These are phyloP conservation scores for Lactarius hatsudake DNA, from an alignment of 768 basidiomycete genomes.

Conservation along the genomic window DNA sequence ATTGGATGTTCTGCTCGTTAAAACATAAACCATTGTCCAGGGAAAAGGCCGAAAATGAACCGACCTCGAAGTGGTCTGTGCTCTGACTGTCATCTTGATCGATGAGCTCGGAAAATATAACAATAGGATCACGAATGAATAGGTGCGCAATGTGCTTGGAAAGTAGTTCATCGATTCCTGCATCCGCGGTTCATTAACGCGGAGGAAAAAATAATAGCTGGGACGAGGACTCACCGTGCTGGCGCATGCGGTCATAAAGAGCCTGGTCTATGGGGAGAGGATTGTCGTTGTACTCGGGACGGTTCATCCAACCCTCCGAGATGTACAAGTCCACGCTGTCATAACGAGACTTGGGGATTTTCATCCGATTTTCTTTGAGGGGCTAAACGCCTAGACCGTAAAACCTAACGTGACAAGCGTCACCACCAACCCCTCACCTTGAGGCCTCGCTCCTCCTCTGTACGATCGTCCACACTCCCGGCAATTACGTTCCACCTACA, in stretches of 20 bases:
- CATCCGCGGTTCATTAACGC: neutral
- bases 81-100: conserved; percentile 86
- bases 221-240: conserved; percentile 61
- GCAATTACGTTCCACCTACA: conserved; percentile 99
- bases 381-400: conserved; percentile 48
- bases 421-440: conserved; percentile 48
- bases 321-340: conserved; percentile 95
- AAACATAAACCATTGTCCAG: neutral
- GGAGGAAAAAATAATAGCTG: neutral
- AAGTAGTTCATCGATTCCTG: conserved; percentile 83
- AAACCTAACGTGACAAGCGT: conserved; percentile 18
- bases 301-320: conserved; percentile 80
- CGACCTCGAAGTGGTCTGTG: conserved; percentile 94
- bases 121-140: conserved; percentile 96
- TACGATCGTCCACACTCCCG: conserved; percentile 97
- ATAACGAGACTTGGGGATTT: conserved; percentile 95
- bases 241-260: conserved; percentile 68
- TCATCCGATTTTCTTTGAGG: conserved; percentile 65
- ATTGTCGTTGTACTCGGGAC: conserved; percentile 93
- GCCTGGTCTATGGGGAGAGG: conserved; percentile 71
- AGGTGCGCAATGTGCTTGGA: conserved; percentile 92
- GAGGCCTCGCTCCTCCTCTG: conserved; percentile 88
- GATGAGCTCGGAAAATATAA: conserved; percentile 91
- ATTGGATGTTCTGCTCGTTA: conserved; percentile 82
- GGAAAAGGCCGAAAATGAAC: conserved; percentile 13